phyloP scores from a whole-genome alignment of 164 flowering plant species.

The Paratinospora sagittata region DNA sequence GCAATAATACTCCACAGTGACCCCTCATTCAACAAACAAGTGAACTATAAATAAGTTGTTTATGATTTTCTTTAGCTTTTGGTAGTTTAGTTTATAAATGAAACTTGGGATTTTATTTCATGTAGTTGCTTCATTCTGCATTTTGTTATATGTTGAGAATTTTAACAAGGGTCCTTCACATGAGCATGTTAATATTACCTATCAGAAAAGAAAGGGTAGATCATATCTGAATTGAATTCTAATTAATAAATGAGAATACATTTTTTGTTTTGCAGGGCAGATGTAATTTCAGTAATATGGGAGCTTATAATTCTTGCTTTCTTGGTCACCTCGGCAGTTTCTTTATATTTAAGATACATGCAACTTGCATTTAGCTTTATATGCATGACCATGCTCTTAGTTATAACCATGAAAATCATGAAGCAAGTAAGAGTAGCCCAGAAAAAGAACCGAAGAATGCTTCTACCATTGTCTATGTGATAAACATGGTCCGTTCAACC shows the following conservation, averaged over 20 bases:
- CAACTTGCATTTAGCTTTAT: conserved; percentile 60
- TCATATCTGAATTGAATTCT: not conserved
- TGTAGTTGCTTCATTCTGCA: not conserved
- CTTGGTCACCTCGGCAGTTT: conserved; percentile 80
- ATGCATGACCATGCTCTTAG: conserved; percentile 54
- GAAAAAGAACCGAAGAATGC: conserved; percentile 94
- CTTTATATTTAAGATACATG: conserved; percentile 70
- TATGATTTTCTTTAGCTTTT: no score
- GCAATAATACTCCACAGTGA: no score
- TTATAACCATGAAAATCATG: conserved; percentile 72
- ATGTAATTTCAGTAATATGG: conserved; percentile 86
- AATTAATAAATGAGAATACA: not conserved
- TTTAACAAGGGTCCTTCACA: not conserved
- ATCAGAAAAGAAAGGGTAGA: not conserved
- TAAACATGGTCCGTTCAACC: not conserved
- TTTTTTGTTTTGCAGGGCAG: conserved; percentile 59
- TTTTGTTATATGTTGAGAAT: not conserved
- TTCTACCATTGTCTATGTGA: conserved; percentile 92
- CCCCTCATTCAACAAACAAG: no score
- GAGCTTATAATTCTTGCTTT: conserved; percentile 79
- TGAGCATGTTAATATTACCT: not conserved
- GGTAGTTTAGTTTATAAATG: no score
- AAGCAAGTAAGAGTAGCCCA: conserved; percentile 77
- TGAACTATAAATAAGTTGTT: no score
- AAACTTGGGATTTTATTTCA: not conserved